Base-by-base conservation (phyloP, 2,329 filamentous ascomycete species). In the Xylariaceae sp. region DNA sequence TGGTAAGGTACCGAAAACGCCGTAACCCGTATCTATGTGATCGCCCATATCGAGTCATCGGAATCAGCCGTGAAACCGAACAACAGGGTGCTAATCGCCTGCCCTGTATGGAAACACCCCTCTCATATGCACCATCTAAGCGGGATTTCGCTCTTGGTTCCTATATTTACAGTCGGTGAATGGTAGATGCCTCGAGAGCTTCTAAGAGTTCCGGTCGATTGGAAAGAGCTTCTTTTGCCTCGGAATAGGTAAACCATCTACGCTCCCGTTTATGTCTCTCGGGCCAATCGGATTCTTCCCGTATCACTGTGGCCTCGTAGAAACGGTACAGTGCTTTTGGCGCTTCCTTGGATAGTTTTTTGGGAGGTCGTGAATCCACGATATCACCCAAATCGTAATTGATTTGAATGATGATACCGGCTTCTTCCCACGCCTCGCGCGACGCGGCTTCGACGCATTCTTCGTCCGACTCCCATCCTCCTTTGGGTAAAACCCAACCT, bases 381-480 rank as follows among this genome's bases (percentile, higher is more conserved):
- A 99, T 95, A 60, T 87, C 81, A 60, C 92, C 92, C 47, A 99
- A 80, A 71, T 96, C 90, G 69, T 86, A 87, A 65, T 87, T 85
- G 71, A 96, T 86, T 55, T 83, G 86, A 72, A 92, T 88, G 65
- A 88, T 79, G 67, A 97, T 95, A 66, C 94, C 94, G 40, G 92
- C 94, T 75, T 97, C 94, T 76, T 97, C 94, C 94, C 94, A 97
- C 57, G 94, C 94, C 73, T 99, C 94, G 63, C 94, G 78, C 78
- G 87, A 73, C 52, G 94, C 94, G 53, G 94, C 89, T 70, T 92
- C 83, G 58, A 87, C 84, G 59, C 89, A 94, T 58, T 86, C 83
- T 74, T 99, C 94, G 72, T 99, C 94, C 32, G 85, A 87, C 72
- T 99, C 94, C 92, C 94, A 99, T 56, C 94, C 94, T 68, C 94